Conservation (phyloP, 2,329 filamentous ascomycete genomes). For the Conoideocrella luteorostrata region DNA sequence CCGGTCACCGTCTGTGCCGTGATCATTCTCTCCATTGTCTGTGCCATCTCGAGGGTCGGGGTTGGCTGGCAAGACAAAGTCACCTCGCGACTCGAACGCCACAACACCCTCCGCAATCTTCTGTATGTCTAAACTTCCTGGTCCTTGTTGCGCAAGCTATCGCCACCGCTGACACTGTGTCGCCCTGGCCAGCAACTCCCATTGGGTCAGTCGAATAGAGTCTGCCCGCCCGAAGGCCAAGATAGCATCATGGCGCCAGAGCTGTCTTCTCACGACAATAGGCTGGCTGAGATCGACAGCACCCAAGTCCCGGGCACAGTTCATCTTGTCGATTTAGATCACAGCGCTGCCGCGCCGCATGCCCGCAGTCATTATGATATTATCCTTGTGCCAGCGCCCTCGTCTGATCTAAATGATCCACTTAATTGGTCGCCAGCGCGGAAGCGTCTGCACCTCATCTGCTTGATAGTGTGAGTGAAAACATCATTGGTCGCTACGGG, state of each 20-base stretch:
- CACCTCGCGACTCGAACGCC: too few relatives aligned
- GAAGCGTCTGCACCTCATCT: slow-evolving; percentile 20
- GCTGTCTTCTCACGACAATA: neutral
- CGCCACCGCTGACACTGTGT: too few relatives aligned
- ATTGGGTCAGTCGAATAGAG: too few relatives aligned
- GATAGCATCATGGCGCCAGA: neutral
- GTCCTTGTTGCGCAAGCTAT: too few relatives aligned
- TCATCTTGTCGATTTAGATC: slow-evolving; percentile 32
- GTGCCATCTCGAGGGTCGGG: too few relatives aligned
- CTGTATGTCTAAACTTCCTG: too few relatives aligned
- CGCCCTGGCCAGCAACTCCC: too few relatives aligned
- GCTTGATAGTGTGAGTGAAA: slow-evolving; percentile 21
- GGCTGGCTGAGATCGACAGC: slow-evolving; percentile 6
- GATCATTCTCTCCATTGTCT: too few relatives aligned
- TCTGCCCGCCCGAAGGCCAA: too few relatives aligned
- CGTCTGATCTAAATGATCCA: slow-evolving; percentile 44
- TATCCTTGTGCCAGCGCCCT: slow-evolving; percentile 44
- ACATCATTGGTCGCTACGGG: neutral
- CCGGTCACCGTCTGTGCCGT: too few relatives aligned
- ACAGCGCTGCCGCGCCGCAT: slow-evolving; percentile 25
- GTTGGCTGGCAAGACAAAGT: too few relatives aligned
- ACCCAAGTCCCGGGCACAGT: slow-evolving; percentile 31
- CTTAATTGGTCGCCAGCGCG: slow-evolving; percentile 38
- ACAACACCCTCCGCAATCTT: too few relatives aligned
- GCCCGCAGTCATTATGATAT: slow-evolving; percentile 31